These are phyloP conservation scores for Podospora comata DNA, from an alignment of 495 filamentous ascomycete genomes.

Conservation along the genomic window DNA sequence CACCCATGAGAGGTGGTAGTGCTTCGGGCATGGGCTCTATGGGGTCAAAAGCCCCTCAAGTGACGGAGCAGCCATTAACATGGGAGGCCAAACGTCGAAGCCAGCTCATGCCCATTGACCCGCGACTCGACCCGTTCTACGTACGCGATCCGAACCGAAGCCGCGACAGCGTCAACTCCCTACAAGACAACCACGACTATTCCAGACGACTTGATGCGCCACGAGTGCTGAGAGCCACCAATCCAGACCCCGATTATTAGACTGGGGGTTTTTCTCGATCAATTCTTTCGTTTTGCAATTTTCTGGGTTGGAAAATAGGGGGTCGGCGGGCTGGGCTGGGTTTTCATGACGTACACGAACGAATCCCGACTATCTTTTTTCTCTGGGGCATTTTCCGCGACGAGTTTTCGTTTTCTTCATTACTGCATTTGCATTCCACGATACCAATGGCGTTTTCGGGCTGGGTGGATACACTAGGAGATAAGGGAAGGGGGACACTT, in stretches of 20 bases:
- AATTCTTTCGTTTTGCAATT: background rate
- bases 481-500: background rate
- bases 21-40: constrained; percentile 38
- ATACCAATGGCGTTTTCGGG: constrained; percentile 34
- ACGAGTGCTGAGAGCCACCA: constrained; percentile 51
- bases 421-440: constrained; percentile 27
- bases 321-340: background rate
- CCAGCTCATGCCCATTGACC: constrained; percentile 52
- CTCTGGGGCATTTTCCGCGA: constrained; percentile 19
- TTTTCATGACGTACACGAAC: constrained; percentile 27
- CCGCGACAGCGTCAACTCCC: constrained; percentile 52
- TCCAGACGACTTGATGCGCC: constrained; percentile 42
- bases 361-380: constrained; percentile 3
- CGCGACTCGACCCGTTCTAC: constrained; percentile 55
- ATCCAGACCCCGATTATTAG: constrained; percentile 45
- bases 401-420: constrained; percentile 11
- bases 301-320: constrained; percentile 6
- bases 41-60: constrained; percentile 32
- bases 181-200: constrained; percentile 57
- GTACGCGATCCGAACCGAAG: constrained; percentile 47
- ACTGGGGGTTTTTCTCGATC: no score
- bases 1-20: constrained; percentile 36
- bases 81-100: constrained; percentile 41
- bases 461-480: background rate
- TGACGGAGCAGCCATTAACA: constrained; percentile 27